Conservation (phyloP, 108 stramenopile species). For the Pseudonitzschia delicatissima region DNA sequence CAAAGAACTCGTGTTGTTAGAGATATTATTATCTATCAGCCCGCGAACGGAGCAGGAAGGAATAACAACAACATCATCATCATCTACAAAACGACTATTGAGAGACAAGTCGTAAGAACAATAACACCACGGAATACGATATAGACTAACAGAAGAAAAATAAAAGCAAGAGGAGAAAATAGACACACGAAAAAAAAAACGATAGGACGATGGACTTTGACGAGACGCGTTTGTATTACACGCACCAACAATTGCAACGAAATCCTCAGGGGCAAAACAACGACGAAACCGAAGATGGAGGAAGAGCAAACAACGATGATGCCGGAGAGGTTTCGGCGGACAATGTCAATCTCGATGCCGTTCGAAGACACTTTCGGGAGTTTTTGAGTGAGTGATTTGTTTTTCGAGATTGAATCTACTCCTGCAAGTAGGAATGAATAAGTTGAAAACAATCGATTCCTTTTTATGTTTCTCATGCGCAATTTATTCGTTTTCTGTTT, state of each 20-base stretch:
- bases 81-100: too few species aligned
- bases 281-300: conserved; percentile 13
- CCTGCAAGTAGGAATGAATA: not conserved
- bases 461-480: not conserved
- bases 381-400: conserved; percentile 65
- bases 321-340: conserved; percentile 6
- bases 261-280: not conserved
- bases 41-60: too few species aligned
- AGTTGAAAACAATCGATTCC: not conserved
- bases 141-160: not conserved
- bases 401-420: not conserved
- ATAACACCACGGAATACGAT: too few species aligned
- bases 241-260: conserved; percentile 77
- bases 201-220: conserved; percentile 74
- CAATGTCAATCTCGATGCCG: conserved; percentile 45
- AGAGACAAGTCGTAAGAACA: too few species aligned
- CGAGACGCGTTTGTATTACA: conserved; percentile 77
- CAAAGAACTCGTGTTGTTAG: too few species aligned
- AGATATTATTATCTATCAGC: too few species aligned
- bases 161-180: not conserved
- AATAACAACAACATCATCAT: too few species aligned
- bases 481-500: not conserved
- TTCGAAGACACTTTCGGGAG: conserved; percentile 81
- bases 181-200: not conserved
- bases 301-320: conserved; percentile 1